Conservation (phyloP, 805 yeast species). For the Starmerella vaccinii region DNA sequence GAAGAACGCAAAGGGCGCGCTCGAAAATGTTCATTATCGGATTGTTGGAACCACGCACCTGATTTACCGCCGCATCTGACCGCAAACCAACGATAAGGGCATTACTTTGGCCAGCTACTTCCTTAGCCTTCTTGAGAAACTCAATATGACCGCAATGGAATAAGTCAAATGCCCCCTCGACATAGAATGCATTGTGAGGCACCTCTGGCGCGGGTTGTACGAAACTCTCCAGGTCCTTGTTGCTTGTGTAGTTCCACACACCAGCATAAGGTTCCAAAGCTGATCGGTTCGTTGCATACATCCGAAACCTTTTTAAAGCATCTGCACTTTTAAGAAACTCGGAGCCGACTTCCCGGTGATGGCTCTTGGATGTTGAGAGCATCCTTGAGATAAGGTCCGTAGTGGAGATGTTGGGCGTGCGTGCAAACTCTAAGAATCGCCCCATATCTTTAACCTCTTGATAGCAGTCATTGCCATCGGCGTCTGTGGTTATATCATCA, state of each 20-base stretch:
- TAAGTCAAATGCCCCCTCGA: conserved; percentile 82
- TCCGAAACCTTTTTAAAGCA: conserved; percentile 16
- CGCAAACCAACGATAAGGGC: conserved; percentile 58
- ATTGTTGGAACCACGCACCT: conserved; percentile 49
- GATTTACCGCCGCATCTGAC: conserved; percentile 48
- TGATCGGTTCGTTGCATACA: conserved; percentile 22
- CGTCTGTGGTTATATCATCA: conserved; percentile 94
- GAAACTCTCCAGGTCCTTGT: conserved; percentile 3
- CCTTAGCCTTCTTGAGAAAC: conserved; percentile 44
- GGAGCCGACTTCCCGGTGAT: conserved; percentile 36
- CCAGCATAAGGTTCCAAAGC: conserved; percentile 24
- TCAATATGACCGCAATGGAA: conserved; percentile 90
- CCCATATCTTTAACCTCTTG: conserved; percentile 71
- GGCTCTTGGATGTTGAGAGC: conserved; percentile 50
- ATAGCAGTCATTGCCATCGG: conserved; percentile 89
- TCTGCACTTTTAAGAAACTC: conserved; percentile 15
- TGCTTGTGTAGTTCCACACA: conserved; percentile 15
- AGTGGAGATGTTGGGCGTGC: conserved; percentile 90
- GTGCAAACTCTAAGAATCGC: conserved; percentile 78
- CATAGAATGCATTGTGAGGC: conserved; percentile 32
- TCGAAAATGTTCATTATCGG: conserved; percentile 86
- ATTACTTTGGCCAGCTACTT: conserved; percentile 35
- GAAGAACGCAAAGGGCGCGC: conserved; percentile 76
- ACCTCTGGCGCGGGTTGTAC: conserved; percentile 19
- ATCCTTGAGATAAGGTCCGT: conserved; percentile 90